These are phyloP conservation scores for Fistulifera solaris DNA, from an alignment of 108 stramenopile genomes.

Conservation along the genomic window DNA sequence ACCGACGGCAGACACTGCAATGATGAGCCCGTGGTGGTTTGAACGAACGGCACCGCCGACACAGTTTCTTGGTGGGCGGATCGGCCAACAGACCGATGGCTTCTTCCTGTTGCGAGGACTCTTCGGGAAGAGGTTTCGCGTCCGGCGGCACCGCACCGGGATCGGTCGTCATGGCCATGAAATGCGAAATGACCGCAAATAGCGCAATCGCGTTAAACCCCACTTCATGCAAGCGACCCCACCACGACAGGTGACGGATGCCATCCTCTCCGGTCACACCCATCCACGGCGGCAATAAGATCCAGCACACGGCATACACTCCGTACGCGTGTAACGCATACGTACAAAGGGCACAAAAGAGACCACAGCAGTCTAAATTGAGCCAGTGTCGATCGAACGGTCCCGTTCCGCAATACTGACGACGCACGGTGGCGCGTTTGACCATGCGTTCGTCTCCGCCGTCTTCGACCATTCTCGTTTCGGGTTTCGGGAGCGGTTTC, in stretches of 20 bases:
- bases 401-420: slow-evolving; percentile 53
- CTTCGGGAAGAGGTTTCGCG: slow-evolving; percentile 49
- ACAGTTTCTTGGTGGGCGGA: slow-evolving; percentile 26
- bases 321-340: slow-evolving; percentile 63
- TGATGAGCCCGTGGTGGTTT: slow-evolving; percentile 86
- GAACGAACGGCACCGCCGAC: slow-evolving; percentile 76
- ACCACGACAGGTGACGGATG: slow-evolving; percentile 29
- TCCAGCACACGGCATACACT: slow-evolving; percentile 49
- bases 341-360: slow-evolving; percentile 70
- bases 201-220: slow-evolving; percentile 46
- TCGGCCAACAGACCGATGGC: not conserved
- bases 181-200: slow-evolving; percentile 61
- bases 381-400: slow-evolving; percentile 77
- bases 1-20: slow-evolving; percentile 79
- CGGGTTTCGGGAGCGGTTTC: no score
- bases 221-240: slow-evolving; percentile 46
- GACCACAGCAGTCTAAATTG: slow-evolving; percentile 78
- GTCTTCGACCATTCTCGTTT: no score
- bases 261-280: slow-evolving; percentile 45
- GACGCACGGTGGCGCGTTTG: slow-evolving; percentile 41
- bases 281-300: slow-evolving; percentile 81
- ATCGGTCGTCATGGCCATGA: slow-evolving; percentile 88
- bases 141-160: slow-evolving; percentile 84
- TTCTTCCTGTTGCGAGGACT: slow-evolving; percentile 3
- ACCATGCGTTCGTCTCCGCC: not conserved